Evolutionary conservation across 805 yeast species (phyloP).

Genomic region (Candida stauntonica): DNA sequence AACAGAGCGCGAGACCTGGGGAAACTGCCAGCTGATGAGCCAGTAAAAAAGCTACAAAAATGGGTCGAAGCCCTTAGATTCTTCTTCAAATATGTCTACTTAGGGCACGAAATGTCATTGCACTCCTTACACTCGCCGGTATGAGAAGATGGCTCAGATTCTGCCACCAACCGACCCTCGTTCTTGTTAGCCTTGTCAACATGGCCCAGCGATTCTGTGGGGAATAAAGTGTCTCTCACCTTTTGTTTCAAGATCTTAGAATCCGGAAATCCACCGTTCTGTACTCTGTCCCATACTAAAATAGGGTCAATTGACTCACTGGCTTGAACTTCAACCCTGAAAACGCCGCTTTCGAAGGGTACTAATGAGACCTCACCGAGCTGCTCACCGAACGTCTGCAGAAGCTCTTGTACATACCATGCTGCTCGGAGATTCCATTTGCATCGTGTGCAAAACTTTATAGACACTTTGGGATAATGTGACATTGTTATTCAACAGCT

Average conservation of each 20-base stretch:
- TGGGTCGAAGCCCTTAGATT: too few relatives aligned
- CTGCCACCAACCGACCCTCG: constrained; percentile 18
- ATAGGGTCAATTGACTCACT: constrained; percentile 30
- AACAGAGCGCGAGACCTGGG: too few relatives aligned
- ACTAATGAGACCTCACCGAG: constrained; percentile 51
- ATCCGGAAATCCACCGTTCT: constrained; percentile 79
- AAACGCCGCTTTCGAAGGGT: constrained; percentile 52
- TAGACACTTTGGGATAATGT: constrained; percentile 56
- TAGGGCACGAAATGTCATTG: constrained; percentile 3
- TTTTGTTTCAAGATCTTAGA: constrained; percentile 70
- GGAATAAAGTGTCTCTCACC: constrained; percentile 56
- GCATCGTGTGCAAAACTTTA: constrained; percentile 76
- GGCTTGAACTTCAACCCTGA: constrained; percentile 49
- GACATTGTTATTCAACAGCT: background rate
- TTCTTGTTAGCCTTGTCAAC: constrained; percentile 39
- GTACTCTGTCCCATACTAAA: constrained; percentile 56
- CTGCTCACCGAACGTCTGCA: constrained; percentile 69
- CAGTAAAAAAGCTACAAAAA: background rate
- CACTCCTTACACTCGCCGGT: constrained; percentile 21
- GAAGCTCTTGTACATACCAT: constrained; percentile 81
- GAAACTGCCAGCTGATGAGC: background rate
- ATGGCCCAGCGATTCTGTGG: constrained; percentile 56
- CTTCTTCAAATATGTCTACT: background rate
- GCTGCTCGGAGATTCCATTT: constrained; percentile 86
- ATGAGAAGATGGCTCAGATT: background rate